Percentiles rank a stretch among this genome's conserved stretches.
phyloP scores from a whole-genome alignment of 1,284 basidiomycete genomes.

The Pyrrhoderma noxium region DNA sequence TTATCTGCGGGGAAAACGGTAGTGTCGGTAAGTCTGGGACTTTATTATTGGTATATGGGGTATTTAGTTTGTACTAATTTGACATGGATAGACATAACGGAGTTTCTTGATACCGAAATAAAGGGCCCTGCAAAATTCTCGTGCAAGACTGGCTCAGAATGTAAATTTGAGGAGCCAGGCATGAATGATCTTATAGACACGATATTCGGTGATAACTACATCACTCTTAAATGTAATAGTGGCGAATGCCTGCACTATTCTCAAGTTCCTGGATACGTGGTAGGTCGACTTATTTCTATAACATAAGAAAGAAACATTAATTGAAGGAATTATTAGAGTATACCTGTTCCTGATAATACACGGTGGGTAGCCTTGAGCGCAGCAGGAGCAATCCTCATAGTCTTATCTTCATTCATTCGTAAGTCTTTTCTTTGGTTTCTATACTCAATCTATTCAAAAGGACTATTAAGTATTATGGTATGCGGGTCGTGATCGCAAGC shows the following conservation, averaged over 20 bases:
- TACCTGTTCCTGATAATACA: conserved; percentile 74
- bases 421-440: conserved; percentile 17
- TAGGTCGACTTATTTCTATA: conserved; percentile 30
- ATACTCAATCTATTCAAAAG: conserved; percentile 2
- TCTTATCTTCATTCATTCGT: conserved; percentile 52
- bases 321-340: conserved; percentile 44
- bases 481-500: conserved; percentile 62
- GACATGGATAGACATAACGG: conserved; percentile 72
- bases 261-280: conserved; percentile 87
- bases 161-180: conserved; percentile 89
- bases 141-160: conserved; percentile 69
- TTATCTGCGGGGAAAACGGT: conserved; percentile 94
- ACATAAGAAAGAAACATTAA: no score
- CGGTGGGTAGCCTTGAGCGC: conserved; percentile 80
- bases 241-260: conserved; percentile 94
- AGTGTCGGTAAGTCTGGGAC: conserved; percentile 76
- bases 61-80: conserved; percentile 8
- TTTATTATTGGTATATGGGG: no score
- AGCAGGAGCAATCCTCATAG: conserved; percentile 65
- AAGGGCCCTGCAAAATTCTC: conserved; percentile 86
- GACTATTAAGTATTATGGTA: conserved; percentile 73
- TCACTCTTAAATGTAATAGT: conserved; percentile 80
- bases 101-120: conserved; percentile 87
- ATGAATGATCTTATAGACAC: conserved; percentile 94
- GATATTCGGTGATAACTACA: conserved; percentile 89